Evolutionary conservation across 495 filamentous ascomycete genomes (phyloP), one percentile per base, ranked within the genome.

Genomic region (Aspergillus cavernicola): DNA sequence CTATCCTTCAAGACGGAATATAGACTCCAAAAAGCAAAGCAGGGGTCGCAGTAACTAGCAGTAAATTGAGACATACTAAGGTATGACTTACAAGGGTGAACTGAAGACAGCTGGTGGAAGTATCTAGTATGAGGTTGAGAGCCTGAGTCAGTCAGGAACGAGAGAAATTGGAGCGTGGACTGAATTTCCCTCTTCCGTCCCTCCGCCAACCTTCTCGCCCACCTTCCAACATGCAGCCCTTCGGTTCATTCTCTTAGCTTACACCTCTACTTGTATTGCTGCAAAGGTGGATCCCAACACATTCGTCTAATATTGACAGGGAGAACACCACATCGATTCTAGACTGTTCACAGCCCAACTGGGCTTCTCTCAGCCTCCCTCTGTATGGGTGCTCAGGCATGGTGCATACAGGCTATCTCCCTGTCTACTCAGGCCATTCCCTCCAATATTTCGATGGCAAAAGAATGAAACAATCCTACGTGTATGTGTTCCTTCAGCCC

Each of bases 351-450:
- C 11, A 13, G 23, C 31, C 46, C 33, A 28, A 31, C 22, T 31
- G 22, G 45, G 20, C 19, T 38, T 13, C 13, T 31, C 33, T 37
- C 46, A 50, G 31, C 44, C 44, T 47, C 44, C 29, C 44, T 47
- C 44, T 18, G 8, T 28, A 23, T 47, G 31, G 43, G 44, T 9
- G 4, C 29, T 1, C 28, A 31, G 23, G 38, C 9, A 47, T 47
- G 19, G 20, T 36, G 31, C 44, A 47, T 35, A 47, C 44, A 36
- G 4, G 29, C 29, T 47, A n/a, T 5, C n/a, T 4, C 42, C 42
- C 15, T 32, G 24, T 32, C 31, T 3, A 23, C 3, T 22, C 29
- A 11, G 31, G 29, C 19, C 29, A 47, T 35, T 46, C 33, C 33
- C 46, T 29, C 15, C 46, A 12, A 39, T 28, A 15, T 13, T 18